Evolutionary conservation across 768 basidiomycete genomes (phyloP), one percentile per base, ranked within the genome.

Genomic region (Artomyces pyxidatus): DNA sequence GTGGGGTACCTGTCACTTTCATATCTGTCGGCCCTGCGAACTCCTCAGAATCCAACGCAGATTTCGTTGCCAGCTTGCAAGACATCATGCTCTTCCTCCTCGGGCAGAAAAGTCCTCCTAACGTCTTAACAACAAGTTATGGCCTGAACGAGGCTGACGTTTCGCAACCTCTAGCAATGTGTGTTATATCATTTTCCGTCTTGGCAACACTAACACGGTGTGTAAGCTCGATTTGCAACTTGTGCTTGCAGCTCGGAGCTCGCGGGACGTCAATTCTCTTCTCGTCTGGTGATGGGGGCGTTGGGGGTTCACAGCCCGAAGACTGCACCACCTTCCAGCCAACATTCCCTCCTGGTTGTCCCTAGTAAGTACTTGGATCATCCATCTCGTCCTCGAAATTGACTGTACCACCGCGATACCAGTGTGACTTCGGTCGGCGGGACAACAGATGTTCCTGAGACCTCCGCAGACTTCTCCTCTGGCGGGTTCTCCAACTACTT

Each of bases 241-340:
- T 60, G 10, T 68, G 65, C 54, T 54, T 57, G 42, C 64, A 65
- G 52, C 63, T 70, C 17, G 65, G 65, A 29, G 65, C 66, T 6
- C 66, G 62, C 37, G 68, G 69, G 11, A 57, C 59, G 10, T 68
- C 68, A 6, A 22, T 58, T 16, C 21, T 58, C n/a, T 49, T 48
- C 40, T 32, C 57, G 11, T 53, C 57, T 16, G 57, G 57, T 14
- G 56, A 58, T 32, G 56, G 55, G 5, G 56, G 56, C 32, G 56
- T 58, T 17, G 37, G 50, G 14, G 56, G 56, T n/a, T 38, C 46
- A 2, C 54, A 55, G 37, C 12, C 28, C 26, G 21, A 37, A 14
- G 12, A 19, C 11, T 58, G 57, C 46, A 52, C 4, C 35, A 17
- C 6, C 48, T 58, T 37, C 11, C 23, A 14, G 47, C 51, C 25